Evolutionary conservation across 164 flowering plant species (phyloP).

Genomic region (Euptelea pleiosperma): DNA sequence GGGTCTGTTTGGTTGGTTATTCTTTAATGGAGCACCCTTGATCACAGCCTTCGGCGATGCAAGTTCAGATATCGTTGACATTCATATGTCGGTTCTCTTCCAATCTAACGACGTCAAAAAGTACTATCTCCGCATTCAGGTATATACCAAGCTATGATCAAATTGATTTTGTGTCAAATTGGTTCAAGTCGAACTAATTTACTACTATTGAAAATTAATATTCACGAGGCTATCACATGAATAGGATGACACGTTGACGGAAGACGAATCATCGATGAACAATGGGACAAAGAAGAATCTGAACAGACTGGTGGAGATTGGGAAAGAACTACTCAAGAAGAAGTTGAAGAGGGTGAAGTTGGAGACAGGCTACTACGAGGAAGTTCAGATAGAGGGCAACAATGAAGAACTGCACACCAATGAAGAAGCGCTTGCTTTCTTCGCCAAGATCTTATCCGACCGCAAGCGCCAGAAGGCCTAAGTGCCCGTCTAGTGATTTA

Average conservation of each 20-base stretch:
- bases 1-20: slow-evolving; percentile 49
- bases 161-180: not conserved
- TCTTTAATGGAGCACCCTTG: slow-evolving; percentile 35
- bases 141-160: slow-evolving; percentile 3
- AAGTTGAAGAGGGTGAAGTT: slow-evolving; percentile 44
- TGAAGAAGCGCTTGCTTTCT: slow-evolving; percentile 43
- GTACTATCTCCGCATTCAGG: slow-evolving; percentile 59
- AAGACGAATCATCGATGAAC: slow-evolving; percentile 39
- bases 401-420: no score
- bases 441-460: slow-evolving; percentile 45
- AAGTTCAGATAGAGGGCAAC: slow-evolving; percentile 30
- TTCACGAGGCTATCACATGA: not conserved
- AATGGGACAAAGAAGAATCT: slow-evolving; percentile 38
- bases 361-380: slow-evolving; percentile 39
- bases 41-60: slow-evolving; percentile 37
- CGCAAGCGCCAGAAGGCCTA: slow-evolving; percentile 15
- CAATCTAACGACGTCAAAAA: slow-evolving; percentile 28
- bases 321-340: slow-evolving; percentile 34
- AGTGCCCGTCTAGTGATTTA: no score
- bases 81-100: slow-evolving; percentile 43
- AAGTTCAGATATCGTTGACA: slow-evolving; percentile 58
- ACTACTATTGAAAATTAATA: no score
- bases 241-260: slow-evolving; percentile 45
- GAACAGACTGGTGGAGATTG: slow-evolving; percentile 33
- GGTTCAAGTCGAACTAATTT: no score